A percentile compares a stretch with the other conserved stretches of the same genome.
phyloP scores from a whole-genome alignment of 371 early-diverging fungal species.

The Mortierella sp. region DNA sequence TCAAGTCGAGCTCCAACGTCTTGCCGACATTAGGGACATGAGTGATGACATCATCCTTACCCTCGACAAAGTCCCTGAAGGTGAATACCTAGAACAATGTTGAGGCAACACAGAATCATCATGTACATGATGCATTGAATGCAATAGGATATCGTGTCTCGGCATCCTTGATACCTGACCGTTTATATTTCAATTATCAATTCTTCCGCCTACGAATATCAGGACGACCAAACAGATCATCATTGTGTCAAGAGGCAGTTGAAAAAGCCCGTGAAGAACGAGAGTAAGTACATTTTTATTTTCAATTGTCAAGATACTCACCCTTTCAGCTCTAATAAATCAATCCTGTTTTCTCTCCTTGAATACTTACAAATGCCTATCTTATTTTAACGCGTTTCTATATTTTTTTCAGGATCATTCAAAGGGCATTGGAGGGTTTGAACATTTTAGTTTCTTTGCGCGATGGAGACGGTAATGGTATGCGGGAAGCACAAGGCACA shows the following conservation, averaged over 20 bases:
- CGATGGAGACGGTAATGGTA: slow-evolving; percentile 61
- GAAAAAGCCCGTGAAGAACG: slow-evolving; percentile 44
- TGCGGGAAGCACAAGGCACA: not conserved
- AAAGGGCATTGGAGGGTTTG: slow-evolving; percentile 69
- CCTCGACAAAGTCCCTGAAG: slow-evolving; percentile 67
- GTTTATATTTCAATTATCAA: not conserved
- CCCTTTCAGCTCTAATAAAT: not conserved
- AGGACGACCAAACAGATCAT: slow-evolving; percentile 29
- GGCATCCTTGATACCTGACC: not conserved
- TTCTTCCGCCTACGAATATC: not conserved
- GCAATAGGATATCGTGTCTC: too few relatives aligned
- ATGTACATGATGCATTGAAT: not conserved
- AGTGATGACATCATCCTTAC: slow-evolving; percentile 58
- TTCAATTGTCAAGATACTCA: not conserved
- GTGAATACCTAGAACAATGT: slow-evolving; percentile 36
- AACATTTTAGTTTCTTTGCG: slow-evolving; percentile 68
- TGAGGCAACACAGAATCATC: not conserved
- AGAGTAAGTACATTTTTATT: slow-evolving; percentile 38
- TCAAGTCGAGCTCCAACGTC: slow-evolving; percentile 63
- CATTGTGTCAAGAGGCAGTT: slow-evolving; percentile 39
- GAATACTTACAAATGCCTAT: not conserved
- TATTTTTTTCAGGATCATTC: slow-evolving; percentile 60
- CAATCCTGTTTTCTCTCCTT: not conserved
- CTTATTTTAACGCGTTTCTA: not conserved
- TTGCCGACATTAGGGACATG: slow-evolving; percentile 65